Percentiles rank a stretch among this genome's conserved stretches.
Conservation (phyloP, 2,329 filamentous ascomycete genomes). For the Colletotrichum sp. region DNA sequence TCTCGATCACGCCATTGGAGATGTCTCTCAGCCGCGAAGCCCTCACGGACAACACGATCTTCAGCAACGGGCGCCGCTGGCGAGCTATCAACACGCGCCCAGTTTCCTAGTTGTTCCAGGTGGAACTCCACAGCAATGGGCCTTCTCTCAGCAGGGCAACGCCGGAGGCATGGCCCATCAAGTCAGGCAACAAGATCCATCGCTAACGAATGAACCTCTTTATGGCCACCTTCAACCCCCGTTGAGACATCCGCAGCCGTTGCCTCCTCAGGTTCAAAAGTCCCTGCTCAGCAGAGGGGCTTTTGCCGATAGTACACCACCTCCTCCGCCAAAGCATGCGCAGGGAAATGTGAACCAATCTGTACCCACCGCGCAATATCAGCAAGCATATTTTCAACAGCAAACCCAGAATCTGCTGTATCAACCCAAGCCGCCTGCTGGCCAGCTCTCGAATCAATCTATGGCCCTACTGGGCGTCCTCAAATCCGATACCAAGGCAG, state of each 20-base stretch:
- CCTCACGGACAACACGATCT: slow-evolving; percentile 55
- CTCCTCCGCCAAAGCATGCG: slow-evolving; percentile 15
- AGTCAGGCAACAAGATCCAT: neutral
- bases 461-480: slow-evolving; percentile 44
- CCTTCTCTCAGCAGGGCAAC: neutral
- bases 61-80: slow-evolving; percentile 4
- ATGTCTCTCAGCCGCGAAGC: slow-evolving; percentile 57
- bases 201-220: neutral
- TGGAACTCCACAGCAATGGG: slow-evolving; percentile 11
- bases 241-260: slow-evolving; percentile 48
- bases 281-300: slow-evolving; percentile 1
- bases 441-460: slow-evolving; percentile 34
- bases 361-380: neutral
- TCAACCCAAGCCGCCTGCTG: slow-evolving; percentile 18
- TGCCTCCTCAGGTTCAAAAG: slow-evolving; percentile 59
- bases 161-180: neutral
- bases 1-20: slow-evolving; percentile 54
- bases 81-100: slow-evolving; percentile 31
- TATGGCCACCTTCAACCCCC: slow-evolving; percentile 17
- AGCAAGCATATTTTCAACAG: neutral
- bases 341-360: slow-evolving; percentile 1
- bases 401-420: slow-evolving; percentile 18
- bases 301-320: slow-evolving; percentile 18
- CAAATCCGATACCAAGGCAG: slow-evolving; percentile 30
- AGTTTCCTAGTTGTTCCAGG: slow-evolving; percentile 28